Evolutionary conservation across 1,284 basidiomycete species (phyloP).

Genomic region (Cryptococcus amylolentus): DNA sequence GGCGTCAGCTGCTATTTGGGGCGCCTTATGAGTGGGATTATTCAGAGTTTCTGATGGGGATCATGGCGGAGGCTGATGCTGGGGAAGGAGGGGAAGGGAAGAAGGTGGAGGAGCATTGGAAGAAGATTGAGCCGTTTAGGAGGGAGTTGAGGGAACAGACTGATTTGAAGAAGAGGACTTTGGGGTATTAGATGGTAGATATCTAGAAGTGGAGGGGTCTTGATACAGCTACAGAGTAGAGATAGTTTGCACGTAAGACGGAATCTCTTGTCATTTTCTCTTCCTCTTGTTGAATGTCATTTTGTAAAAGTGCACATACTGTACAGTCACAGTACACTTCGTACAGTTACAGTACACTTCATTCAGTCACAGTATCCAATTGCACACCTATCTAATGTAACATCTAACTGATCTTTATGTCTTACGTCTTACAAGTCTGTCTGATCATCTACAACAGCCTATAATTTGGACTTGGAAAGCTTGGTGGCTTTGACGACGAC

Average conservation of each 20-base stretch:
- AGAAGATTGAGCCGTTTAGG: constrained; percentile 23
- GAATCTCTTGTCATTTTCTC: too few species aligned
- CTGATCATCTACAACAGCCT: neutral
- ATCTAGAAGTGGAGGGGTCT: too few species aligned
- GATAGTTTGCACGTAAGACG: too few species aligned
- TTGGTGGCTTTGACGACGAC: constrained; percentile 44
- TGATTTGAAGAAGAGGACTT: constrained; percentile 27
- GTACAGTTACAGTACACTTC: too few species aligned
- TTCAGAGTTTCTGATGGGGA: constrained; percentile 32
- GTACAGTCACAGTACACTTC: too few species aligned
- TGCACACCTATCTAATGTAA: neutral
- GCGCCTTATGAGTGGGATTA: constrained; percentile 41
- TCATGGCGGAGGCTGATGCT: constrained; percentile 31
- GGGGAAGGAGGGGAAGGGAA: constrained; percentile 2
- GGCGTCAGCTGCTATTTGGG: constrained; percentile 36
- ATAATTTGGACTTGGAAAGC: neutral
- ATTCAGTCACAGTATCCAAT: too few species aligned
- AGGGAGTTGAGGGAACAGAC: constrained; percentile 28
- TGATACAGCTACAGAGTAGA: too few species aligned
- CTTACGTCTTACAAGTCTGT: neutral
- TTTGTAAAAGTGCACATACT: too few species aligned
- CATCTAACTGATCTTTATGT: neutral
- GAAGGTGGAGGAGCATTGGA: constrained; percentile 25
- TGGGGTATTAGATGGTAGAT: constrained; percentile 29
- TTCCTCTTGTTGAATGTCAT: too few species aligned